A percentile compares a stretch with the other conserved stretches of the same genome.
These are phyloP conservation scores for Fusarium caatingaense DNA, from an alignment of 2,329 filamentous ascomycete species.

Conservation along the genomic window DNA sequence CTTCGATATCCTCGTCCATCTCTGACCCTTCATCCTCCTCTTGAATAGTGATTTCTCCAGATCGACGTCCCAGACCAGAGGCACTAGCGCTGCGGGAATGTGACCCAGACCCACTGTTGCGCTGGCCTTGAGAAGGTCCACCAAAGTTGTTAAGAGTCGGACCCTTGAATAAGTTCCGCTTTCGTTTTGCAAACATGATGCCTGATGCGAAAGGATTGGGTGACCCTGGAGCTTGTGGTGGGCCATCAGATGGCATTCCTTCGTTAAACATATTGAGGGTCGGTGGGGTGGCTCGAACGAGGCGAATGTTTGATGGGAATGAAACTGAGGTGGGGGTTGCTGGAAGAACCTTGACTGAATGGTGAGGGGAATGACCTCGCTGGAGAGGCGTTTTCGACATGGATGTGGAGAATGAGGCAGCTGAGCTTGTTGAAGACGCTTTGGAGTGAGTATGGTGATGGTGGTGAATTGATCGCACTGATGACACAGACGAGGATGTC, in stretches of 20 bases:
- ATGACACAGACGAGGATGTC: constrained; percentile 94
- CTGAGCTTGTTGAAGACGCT: constrained; percentile 90
- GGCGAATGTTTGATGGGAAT: constrained; percentile 87
- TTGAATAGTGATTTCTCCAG: constrained; percentile 79
- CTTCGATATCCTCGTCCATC: constrained; percentile 62
- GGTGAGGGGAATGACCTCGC: constrained; percentile 80
- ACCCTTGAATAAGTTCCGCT: constrained; percentile 84
- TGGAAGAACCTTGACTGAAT: constrained; percentile 94
- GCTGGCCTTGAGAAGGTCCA: constrained; percentile 49
- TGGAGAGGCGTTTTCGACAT: constrained; percentile 74
- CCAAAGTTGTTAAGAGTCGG: constrained; percentile 73
- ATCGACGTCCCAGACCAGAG: constrained; percentile 71
- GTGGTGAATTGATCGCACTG: constrained; percentile 89
- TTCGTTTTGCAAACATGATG: constrained; percentile 83
- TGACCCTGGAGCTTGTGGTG: constrained; percentile 59
- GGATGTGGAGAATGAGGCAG: constrained; percentile 76
- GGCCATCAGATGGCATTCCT: constrained; percentile 60
- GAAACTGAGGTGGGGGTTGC: constrained; percentile 80
- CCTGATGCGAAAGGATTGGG: constrained; percentile 70
- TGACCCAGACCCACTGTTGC: constrained; percentile 53
- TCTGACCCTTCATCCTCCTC: constrained; percentile 70
- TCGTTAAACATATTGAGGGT: constrained; percentile 68
- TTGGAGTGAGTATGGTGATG: constrained; percentile 91
- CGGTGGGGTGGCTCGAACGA: constrained; percentile 73
- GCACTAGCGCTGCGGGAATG: constrained; percentile 71